Conservation (phyloP, 2,329 filamentous ascomycete species). For the Plectosphaerella cucumerina region DNA sequence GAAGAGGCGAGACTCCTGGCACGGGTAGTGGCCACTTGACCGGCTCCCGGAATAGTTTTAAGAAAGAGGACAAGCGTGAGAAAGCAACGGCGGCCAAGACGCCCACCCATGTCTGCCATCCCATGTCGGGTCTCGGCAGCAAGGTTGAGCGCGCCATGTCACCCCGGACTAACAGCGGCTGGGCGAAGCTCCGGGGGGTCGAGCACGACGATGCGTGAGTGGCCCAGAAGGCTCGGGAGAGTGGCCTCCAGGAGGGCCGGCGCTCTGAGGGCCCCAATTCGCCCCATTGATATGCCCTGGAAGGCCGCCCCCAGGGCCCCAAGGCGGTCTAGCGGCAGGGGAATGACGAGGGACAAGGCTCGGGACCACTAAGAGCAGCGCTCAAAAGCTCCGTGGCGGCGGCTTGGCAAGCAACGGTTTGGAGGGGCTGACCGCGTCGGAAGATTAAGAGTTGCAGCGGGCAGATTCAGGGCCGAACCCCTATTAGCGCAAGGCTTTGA, state of each 20-base stretch:
- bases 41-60: not conserved
- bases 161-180: constrained; percentile 2
- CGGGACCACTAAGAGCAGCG: not conserved
- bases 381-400: constrained; percentile 2
- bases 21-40: not conserved
- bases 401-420: not conserved
- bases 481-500: constrained; percentile 1
- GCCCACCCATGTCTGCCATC: constrained; percentile 1
- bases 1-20: not conserved
- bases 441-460: not conserved
- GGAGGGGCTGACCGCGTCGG: not conserved
- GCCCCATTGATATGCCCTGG: constrained; percentile 2
- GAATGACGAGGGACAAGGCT: not conserved
- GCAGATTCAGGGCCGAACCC: not conserved
- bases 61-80: not conserved
- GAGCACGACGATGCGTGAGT: not conserved
- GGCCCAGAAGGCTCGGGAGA: not conserved
- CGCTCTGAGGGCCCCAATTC: constrained; percentile 1
- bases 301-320: not conserved
- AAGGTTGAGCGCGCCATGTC: not conserved
- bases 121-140: constrained; percentile 1
- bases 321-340: not conserved
- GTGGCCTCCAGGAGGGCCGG: not conserved
- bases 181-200: not conserved
- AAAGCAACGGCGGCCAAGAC: not conserved